Percentiles rank a stretch among this genome's conserved stretches.
These are phyloP conservation scores for Chalara sp. DNA, from an alignment of 2,329 filamentous ascomycete species.

Conservation along the genomic window DNA sequence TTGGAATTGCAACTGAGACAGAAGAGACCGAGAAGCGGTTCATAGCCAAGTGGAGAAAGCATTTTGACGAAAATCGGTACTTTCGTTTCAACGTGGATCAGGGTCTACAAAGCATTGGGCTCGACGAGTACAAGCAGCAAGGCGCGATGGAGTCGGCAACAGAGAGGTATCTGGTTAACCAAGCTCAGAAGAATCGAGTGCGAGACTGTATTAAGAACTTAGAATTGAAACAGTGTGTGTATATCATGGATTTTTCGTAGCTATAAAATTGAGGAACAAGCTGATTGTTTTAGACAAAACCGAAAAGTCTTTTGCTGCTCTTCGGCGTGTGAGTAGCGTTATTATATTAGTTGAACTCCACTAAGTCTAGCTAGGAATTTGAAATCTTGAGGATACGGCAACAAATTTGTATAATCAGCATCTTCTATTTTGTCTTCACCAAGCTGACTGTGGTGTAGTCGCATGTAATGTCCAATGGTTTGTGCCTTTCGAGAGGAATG, in stretches of 20 bases:
- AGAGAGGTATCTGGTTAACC: slow-evolving; percentile 16
- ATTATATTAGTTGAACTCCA: not conserved
- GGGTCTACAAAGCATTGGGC: slow-evolving; percentile 22
- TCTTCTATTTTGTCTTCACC: not conserved
- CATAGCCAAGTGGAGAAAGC: slow-evolving; percentile 17
- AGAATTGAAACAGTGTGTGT: slow-evolving; percentile 12
- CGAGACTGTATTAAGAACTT: slow-evolving; percentile 21
- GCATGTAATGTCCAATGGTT: not conserved
- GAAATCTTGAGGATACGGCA: not conserved
- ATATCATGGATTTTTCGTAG: not conserved
- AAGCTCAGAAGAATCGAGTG: slow-evolving; percentile 12
- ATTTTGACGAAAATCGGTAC: slow-evolving; percentile 24
- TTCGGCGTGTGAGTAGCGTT: not conserved
- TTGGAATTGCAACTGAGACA: slow-evolving; percentile 24
- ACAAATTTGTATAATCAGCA: not conserved
- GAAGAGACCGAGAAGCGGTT: slow-evolving; percentile 24
- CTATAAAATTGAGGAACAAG: not conserved
- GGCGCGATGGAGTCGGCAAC: slow-evolving; percentile 21
- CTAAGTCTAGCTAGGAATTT: not conserved
- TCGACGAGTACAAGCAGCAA: slow-evolving; percentile 19
- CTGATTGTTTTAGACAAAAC: not conserved
- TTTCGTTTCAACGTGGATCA: slow-evolving; percentile 30
- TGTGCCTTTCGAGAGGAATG: not conserved
- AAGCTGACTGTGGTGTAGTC: not conserved
- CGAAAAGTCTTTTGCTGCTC: not conserved